Percentiles rank a stretch among this genome's conserved stretches.
phyloP scores from a whole-genome alignment of 495 filamentous ascomycete species.

The Letharia columbiana region DNA sequence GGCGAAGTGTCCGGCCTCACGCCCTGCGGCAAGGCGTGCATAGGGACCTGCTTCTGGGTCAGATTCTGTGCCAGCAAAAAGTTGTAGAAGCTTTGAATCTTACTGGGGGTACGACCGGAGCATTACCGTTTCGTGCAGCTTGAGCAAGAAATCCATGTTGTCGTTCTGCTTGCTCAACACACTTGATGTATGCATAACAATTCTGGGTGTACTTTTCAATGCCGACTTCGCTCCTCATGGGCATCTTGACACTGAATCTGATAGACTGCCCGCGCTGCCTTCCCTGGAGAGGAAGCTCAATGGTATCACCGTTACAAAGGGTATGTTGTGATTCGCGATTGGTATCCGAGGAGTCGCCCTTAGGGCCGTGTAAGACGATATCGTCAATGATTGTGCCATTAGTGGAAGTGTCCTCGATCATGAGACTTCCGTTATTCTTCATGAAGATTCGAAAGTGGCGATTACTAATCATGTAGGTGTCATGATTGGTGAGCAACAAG shows the following conservation, averaged over 20 bases:
- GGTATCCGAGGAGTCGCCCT: conserved; percentile 32
- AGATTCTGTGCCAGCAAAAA: not conserved
- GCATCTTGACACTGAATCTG: conserved; percentile 79
- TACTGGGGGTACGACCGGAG: conserved; percentile 7
- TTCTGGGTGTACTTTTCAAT: conserved; percentile 52
- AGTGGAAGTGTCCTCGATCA: conserved; percentile 86
- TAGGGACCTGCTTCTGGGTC: conserved; percentile 4
- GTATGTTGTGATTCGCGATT: conserved; percentile 41
- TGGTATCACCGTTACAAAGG: conserved; percentile 61
- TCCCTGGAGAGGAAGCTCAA: conserved; percentile 54
- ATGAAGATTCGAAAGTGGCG: conserved; percentile 86
- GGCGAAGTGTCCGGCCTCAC: not conserved
- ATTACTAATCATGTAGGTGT: conserved; percentile 65
- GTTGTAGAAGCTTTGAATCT: not conserved
- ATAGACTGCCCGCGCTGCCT: conserved; percentile 41
- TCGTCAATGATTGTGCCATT: conserved; percentile 86
- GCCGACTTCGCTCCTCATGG: conserved; percentile 50
- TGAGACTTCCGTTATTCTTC: conserved; percentile 66
- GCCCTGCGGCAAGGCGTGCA: conserved; percentile 3
- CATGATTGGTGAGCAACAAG: conserved; percentile 48
- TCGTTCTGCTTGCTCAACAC: conserved; percentile 23
- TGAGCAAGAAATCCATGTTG: conserved; percentile 9
- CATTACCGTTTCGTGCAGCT: conserved; percentile 7
- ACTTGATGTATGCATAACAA: conserved; percentile 43
- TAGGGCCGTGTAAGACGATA: conserved; percentile 42